These are phyloP conservation scores for Tillandsia fasciculata DNA, from an alignment of 176 grass and related monocot genomes.

Conservation along the genomic window DNA sequence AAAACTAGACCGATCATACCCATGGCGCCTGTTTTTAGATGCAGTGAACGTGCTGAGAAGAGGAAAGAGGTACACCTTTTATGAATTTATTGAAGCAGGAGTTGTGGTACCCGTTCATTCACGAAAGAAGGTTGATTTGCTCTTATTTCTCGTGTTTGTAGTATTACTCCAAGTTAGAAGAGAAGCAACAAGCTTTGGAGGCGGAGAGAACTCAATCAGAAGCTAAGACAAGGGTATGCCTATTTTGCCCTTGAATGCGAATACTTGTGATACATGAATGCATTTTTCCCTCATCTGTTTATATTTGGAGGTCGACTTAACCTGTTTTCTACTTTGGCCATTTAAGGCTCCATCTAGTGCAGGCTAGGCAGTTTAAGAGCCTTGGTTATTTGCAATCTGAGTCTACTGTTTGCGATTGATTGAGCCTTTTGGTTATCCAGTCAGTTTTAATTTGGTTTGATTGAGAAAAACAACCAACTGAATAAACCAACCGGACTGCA, in stretches of 20 bases:
- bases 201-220: slow-evolving; percentile 38
- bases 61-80: slow-evolving; percentile 30
- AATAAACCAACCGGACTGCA: no score
- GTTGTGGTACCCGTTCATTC: background rate
- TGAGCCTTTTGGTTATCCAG: no score
- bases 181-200: slow-evolving; percentile 45
- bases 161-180: slow-evolving; percentile 42
- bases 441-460: no score
- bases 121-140: background rate
- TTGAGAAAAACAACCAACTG: no score
- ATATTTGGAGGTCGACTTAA: background rate
- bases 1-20: slow-evolving; percentile 24
- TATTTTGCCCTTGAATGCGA: no score
- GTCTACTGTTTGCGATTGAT: no score
- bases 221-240: slow-evolving; percentile 31
- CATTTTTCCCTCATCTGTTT: background rate
- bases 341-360: background rate
- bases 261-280: no score
- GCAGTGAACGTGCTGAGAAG: slow-evolving; percentile 45
- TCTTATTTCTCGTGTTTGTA: slow-evolving; percentile 9
- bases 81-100: background rate
- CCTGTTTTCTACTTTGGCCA: slow-evolving; percentile 1
- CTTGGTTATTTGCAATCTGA: no score
- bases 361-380: background rate
- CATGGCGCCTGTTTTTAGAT: slow-evolving; percentile 32